Conservation (phyloP, 1,139 yeast species). For the Kurtzmaniella quercitrusa region DNA sequence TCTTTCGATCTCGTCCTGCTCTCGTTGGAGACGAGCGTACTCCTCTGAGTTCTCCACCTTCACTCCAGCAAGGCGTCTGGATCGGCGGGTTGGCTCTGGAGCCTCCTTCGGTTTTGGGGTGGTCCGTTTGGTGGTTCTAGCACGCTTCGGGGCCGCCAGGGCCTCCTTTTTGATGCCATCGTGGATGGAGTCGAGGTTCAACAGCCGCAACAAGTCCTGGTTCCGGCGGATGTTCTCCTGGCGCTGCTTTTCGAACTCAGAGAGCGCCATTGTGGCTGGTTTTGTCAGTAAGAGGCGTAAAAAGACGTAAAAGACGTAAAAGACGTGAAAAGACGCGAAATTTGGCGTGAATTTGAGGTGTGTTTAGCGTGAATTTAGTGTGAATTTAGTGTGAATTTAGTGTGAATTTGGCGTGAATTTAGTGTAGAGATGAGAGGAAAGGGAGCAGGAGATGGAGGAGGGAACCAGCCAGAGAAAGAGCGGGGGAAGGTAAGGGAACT, state of each 20-base stretch:
- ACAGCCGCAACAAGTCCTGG: conserved; percentile 33
- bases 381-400: too few relatives aligned
- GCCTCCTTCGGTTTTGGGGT: conserved; percentile 18
- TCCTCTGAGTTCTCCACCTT: conserved; percentile 38
- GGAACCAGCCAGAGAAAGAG: too few relatives aligned
- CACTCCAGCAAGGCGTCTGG: conserved; percentile 65
- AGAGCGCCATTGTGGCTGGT: conserved; percentile 28
- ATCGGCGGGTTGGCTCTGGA: conserved; percentile 53
- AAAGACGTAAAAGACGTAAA: too few relatives aligned
- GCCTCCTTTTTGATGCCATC: conserved; percentile 27
- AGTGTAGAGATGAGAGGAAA: too few relatives aligned
- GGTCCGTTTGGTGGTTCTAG: conserved; percentile 17
- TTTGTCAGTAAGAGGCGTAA: too few relatives aligned
- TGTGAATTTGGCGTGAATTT: too few relatives aligned
- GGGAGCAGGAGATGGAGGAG: too few relatives aligned
- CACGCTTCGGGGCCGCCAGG: conserved; percentile 19
- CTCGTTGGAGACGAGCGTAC: conserved; percentile 26
- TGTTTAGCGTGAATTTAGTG: too few relatives aligned
- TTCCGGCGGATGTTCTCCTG: conserved; percentile 48
- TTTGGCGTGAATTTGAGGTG: too few relatives aligned
- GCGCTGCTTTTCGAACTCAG: conserved; percentile 68
- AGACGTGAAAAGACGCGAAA: too few relatives aligned
- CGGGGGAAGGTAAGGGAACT: too few relatives aligned
- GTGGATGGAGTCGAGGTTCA: conserved; percentile 33
- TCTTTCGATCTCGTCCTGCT: conserved; percentile 31